phyloP scores from a whole-genome alignment of 768 basidiomycete species.

The Xerocomus potaroensis region DNA sequence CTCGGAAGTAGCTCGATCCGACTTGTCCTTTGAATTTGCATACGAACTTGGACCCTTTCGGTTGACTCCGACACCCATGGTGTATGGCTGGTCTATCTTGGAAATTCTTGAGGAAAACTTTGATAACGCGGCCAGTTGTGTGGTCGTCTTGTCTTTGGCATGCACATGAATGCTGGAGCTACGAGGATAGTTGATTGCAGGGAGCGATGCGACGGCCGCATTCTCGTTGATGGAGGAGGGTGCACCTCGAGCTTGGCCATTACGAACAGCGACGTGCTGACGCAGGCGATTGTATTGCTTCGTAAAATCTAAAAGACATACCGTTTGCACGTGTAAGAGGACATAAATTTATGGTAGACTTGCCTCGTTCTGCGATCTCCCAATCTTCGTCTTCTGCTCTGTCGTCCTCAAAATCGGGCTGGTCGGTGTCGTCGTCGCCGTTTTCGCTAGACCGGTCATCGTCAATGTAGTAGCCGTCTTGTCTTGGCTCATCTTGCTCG shows the following conservation, averaged over 20 bases:
- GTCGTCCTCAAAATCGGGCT: constrained; percentile 49
- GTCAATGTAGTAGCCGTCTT: constrained; percentile 44
- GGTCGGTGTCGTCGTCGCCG: constrained; percentile 19
- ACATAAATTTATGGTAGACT: constrained; percentile 14
- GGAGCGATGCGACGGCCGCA: constrained; percentile 55
- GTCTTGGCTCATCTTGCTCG: constrained; percentile 14
- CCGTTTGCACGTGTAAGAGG: background rate
- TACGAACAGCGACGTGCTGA: constrained; percentile 84
- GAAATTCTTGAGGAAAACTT: constrained; percentile 75
- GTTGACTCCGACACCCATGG: constrained; percentile 71
- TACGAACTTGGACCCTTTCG: constrained; percentile 87
- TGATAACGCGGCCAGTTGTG: constrained; percentile 69
- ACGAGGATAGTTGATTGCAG: constrained; percentile 67
- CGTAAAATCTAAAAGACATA: constrained; percentile 76
- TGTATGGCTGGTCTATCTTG: constrained; percentile 72
- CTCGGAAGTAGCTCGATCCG: constrained; percentile 93
- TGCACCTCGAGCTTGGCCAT: constrained; percentile 61
- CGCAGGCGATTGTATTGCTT: constrained; percentile 95
- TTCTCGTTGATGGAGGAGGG: constrained; percentile 48
- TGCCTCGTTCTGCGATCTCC: constrained; percentile 82
- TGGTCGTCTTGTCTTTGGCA: constrained; percentile 57
- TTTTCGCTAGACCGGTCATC: constrained; percentile 31
- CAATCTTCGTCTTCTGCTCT: constrained; percentile 85
- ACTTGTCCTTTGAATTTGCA: constrained; percentile 91
- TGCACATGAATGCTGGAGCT: constrained; percentile 25